These are phyloP conservation scores for Fusarium cyanostomum DNA, from an alignment of 2,329 filamentous ascomycete genomes.

Conservation along the genomic window DNA sequence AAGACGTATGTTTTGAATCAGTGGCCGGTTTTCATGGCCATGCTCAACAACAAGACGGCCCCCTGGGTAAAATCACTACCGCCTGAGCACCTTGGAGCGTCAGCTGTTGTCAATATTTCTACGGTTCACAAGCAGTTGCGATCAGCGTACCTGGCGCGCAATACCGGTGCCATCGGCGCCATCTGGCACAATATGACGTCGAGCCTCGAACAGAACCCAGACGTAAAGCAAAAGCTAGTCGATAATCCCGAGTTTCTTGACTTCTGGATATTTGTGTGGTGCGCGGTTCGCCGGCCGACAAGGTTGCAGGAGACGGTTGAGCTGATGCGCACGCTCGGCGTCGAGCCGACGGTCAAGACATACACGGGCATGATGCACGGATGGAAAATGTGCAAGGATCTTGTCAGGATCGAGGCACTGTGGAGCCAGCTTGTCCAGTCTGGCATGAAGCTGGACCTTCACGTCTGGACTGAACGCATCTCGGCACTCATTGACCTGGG, in stretches of 20 bases:
- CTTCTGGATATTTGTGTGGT: conserved; percentile 54
- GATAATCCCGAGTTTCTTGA: conserved; percentile 50
- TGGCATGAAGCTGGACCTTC: conserved; percentile 67
- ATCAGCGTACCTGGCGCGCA: conserved; percentile 43
- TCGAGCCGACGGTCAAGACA: conserved; percentile 69
- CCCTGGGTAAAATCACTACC: conserved; percentile 33
- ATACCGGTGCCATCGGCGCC: conserved; percentile 42
- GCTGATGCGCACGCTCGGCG: conserved; percentile 56
- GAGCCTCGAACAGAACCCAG: conserved; percentile 36
- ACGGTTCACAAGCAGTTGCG: conserved; percentile 45
- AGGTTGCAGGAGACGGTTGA: conserved; percentile 51
- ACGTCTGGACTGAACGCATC: conserved; percentile 77
- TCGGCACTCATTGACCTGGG: conserved; percentile 69
- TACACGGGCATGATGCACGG: conserved; percentile 80
- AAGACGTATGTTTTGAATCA: conserved; percentile 43
- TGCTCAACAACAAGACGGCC: conserved; percentile 38
- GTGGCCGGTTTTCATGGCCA: conserved; percentile 38
- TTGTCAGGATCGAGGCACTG: conserved; percentile 68
- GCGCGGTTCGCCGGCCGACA: conserved; percentile 45
- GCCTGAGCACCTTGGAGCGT: conserved; percentile 2
- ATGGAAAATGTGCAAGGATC: conserved; percentile 68
- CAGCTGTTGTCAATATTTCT: conserved; percentile 12
- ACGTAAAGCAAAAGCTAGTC: conserved; percentile 44
- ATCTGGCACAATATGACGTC: conserved; percentile 49
- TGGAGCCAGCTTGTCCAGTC: conserved; percentile 72